phyloP scores from a whole-genome alignment of 2,329 filamentous ascomycete genomes.

The Madurella mycetomatis region DNA sequence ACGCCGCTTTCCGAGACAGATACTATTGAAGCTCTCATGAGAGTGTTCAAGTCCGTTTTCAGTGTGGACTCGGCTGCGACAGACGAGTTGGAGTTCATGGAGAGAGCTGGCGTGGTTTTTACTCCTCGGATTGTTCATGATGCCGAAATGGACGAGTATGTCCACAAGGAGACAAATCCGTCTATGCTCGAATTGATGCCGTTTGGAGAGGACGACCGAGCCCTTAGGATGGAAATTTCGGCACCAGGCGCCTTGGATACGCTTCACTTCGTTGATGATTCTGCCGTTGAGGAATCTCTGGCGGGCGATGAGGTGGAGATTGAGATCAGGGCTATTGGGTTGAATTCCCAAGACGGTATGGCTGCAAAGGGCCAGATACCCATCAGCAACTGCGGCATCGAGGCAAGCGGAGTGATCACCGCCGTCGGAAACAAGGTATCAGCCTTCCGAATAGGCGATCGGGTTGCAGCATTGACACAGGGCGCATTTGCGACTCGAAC shows the following conservation, averaged over 20 bases:
- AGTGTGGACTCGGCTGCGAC: conserved; percentile 29
- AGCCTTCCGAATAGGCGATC: conserved; percentile 32
- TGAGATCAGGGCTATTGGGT: conserved; percentile 39
- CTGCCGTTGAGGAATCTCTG: conserved; percentile 27
- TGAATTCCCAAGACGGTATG: conserved; percentile 46
- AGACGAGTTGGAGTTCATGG: conserved; percentile 42
- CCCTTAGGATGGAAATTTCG: conserved; percentile 37
- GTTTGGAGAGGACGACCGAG: conserved; percentile 36
- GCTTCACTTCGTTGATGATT: conserved; percentile 38
- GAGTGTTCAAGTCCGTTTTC: conserved; percentile 37
- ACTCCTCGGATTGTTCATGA: conserved; percentile 39
- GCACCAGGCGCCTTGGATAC: conserved; percentile 37
- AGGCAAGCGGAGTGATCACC: conserved; percentile 36
- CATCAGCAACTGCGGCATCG: conserved; percentile 35
- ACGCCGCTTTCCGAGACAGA: conserved; percentile 23
- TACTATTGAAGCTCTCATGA: conserved; percentile 25
- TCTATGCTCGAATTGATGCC: conserved; percentile 35
- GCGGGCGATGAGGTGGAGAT: conserved; percentile 39
- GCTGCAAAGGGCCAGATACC: conserved; percentile 38
- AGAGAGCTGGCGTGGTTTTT: conserved; percentile 36
- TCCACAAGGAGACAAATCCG: conserved; percentile 40
- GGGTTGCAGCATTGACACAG: conserved; percentile 33
- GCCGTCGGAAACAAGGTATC: conserved; percentile 25
- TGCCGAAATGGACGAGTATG: conserved; percentile 38
- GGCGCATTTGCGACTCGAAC: conserved; percentile 34